A percentile compares a stretch with the other conserved stretches of the same genome.
Conservation (phyloP, 352 stramenopile species). For the Pythium rishiriense region DNA sequence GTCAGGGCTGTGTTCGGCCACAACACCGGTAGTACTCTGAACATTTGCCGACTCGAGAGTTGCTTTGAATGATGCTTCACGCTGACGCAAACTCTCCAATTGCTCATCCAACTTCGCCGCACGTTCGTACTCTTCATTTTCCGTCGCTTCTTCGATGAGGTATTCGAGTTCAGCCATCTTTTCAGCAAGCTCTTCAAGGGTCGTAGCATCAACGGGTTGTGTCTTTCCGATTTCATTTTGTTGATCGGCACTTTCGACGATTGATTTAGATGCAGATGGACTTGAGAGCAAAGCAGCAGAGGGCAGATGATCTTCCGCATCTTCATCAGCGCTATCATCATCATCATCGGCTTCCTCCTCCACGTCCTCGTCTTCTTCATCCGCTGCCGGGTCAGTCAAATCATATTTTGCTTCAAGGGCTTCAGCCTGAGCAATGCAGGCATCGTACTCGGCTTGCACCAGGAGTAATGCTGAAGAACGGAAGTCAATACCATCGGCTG, state of each 20-base stretch:
- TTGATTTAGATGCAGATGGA: conserved; percentile 9
- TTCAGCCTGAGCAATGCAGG: conserved; percentile 60
- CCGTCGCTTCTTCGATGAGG: conserved; percentile 73
- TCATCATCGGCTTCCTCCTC: conserved; percentile 52
- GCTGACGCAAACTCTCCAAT: conserved; percentile 59
- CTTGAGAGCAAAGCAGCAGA: background rate
- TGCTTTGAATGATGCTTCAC: conserved; percentile 43
- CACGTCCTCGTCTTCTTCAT: conserved; percentile 52
- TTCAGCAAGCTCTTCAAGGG: conserved; percentile 54
- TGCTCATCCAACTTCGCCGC: conserved; percentile 76
- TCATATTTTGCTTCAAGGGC: conserved; percentile 74
- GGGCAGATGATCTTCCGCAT: conserved; percentile 27
- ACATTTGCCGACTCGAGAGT: conserved; percentile 1
- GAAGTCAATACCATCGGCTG: conserved; percentile 64
- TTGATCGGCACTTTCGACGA: conserved; percentile 9
- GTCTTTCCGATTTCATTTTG: conserved; percentile 27
- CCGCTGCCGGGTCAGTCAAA: conserved; percentile 48
- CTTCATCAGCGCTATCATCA: conserved; percentile 46
- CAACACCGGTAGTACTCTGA: background rate
- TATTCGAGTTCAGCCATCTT: conserved; percentile 64
- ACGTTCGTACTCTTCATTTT: conserved; percentile 82
- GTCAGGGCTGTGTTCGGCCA: conserved; percentile 19
- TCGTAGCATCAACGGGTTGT: conserved; percentile 31
- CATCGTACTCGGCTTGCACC: conserved; percentile 78
- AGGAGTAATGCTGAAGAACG: conserved; percentile 64